Conservation (phyloP, 2,329 filamentous ascomycete genomes). For the Pseudogymnoascus sp. region DNA sequence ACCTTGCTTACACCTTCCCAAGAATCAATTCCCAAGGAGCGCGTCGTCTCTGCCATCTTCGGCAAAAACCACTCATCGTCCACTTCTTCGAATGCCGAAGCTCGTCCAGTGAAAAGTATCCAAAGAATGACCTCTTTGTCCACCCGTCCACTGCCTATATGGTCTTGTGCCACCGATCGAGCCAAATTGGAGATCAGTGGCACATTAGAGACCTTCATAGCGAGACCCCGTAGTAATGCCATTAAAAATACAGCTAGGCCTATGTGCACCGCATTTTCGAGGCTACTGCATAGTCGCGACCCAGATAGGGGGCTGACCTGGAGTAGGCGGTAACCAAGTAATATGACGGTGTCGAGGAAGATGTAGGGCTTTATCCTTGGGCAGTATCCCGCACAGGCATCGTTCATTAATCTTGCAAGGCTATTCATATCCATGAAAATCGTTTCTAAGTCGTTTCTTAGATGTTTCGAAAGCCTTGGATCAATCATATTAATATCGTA, state of each 20-base stretch:
- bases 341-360: slow-evolving; percentile 27
- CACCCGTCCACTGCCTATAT: slow-evolving; percentile 5
- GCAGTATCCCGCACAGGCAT: slow-evolving; percentile 1
- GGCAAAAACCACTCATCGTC: slow-evolving; percentile 16
- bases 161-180: neutral
- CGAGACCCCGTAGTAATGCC: slow-evolving; percentile 20
- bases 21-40: slow-evolving; percentile 15
- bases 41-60: slow-evolving; percentile 13
- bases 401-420: slow-evolving; percentile 23
- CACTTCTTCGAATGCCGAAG: slow-evolving; percentile 12
- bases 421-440: slow-evolving; percentile 19
- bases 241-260: slow-evolving; percentile 27
- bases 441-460: slow-evolving; percentile 13
- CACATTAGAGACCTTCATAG: slow-evolving; percentile 11
- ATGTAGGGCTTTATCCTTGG: slow-evolving; percentile 19
- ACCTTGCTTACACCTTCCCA: slow-evolving; percentile 17
- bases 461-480: neutral
- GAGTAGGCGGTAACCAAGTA: slow-evolving; percentile 27
- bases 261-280: slow-evolving; percentile 24
- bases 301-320: slow-evolving; percentile 18
- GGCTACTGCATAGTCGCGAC: neutral
- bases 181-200: slow-evolving; percentile 16
- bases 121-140: slow-evolving; percentile 22
- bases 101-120: slow-evolving; percentile 19
- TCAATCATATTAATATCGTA: neutral